Percentiles rank a stretch among this genome's conserved stretches.
Evolutionary conservation across 192 early-diverging fungal species (phyloP).

Genomic region (Entomortierella parvispora): DNA sequence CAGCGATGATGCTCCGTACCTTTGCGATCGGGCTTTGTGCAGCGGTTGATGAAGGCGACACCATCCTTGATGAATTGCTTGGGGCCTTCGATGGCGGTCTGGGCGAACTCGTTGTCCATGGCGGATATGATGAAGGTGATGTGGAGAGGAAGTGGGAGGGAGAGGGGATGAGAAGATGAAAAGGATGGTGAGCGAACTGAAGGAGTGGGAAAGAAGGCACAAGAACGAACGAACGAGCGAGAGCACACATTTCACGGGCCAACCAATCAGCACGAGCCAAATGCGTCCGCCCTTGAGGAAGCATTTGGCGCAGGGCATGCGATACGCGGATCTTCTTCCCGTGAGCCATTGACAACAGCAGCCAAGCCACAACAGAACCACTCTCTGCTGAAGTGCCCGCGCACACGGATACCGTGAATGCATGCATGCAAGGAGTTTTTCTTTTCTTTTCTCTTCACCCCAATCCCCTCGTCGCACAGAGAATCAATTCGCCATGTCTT

Average conservation of each 20-base stretch:
- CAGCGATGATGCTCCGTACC: conserved; percentile 59
- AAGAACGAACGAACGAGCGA: background rate
- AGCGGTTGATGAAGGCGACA: conserved; percentile 91
- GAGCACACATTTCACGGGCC: background rate
- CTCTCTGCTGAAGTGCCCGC: too few species aligned
- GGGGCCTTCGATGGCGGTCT: conserved; percentile 83
- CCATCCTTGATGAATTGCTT: conserved; percentile 95
- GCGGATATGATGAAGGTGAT: conserved; percentile 30
- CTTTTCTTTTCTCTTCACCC: conserved; percentile 1
- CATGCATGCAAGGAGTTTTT: background rate
- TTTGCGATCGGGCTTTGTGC: conserved; percentile 96
- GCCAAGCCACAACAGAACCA: too few species aligned
- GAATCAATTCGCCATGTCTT: conserved; percentile 44
- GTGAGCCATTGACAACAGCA: background rate
- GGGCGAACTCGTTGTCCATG: conserved; percentile 64
- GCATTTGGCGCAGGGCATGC: background rate
- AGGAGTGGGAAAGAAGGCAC: conserved; percentile 1
- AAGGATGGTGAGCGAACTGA: background rate
- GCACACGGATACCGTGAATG: background rate
- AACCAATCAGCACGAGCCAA: conserved; percentile 42
- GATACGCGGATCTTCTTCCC: background rate
- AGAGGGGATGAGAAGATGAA: conserved; percentile 7
- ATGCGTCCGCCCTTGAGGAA: background rate
- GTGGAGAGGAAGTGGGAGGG: background rate
- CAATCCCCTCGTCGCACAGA: background rate